phyloP scores from a whole-genome alignment of 352 stramenopile genomes.

The Globisporangium solare region DNA sequence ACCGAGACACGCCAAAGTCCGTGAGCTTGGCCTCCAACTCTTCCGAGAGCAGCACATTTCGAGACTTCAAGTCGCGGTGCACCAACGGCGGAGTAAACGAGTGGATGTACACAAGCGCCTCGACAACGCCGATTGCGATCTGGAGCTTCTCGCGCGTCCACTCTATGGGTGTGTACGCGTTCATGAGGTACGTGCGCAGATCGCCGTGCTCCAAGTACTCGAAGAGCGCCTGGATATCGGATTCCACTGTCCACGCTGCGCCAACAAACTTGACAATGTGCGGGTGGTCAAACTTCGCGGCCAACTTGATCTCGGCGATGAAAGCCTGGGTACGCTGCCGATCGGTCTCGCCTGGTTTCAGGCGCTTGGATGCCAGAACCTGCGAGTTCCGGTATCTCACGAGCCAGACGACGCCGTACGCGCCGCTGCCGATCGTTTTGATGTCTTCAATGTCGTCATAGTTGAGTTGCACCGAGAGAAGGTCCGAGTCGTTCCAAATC shows the following conservation, averaged over 20 bases:
- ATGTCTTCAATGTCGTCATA: conserved; percentile 44
- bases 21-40: conserved; percentile 31
- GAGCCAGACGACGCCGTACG: conserved; percentile 36
- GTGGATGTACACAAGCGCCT: conserved; percentile 64
- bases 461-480: conserved; percentile 36
- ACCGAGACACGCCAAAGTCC: conserved; percentile 42
- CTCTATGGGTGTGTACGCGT: conserved; percentile 5
- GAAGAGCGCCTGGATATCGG: conserved; percentile 50
- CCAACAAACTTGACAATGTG: conserved; percentile 46
- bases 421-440: conserved; percentile 23
- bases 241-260: conserved; percentile 45
- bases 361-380: conserved; percentile 37
- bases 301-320: conserved; percentile 54
- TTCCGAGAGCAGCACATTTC: conserved; percentile 42
- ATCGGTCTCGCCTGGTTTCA: conserved; percentile 28
- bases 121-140: conserved; percentile 49
- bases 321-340: conserved; percentile 34
- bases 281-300: conserved; percentile 37
- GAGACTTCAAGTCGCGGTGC: conserved; percentile 56
- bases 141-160: conserved; percentile 50
- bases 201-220: conserved; percentile 65
- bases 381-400: conserved; percentile 31
- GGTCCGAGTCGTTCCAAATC: conserved; percentile 40
- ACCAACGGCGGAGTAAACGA: conserved; percentile 52
- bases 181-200: conserved; percentile 30